Percentiles rank a stretch among this genome's conserved stretches.
These are phyloP conservation scores for Mycosphaerella sp. DNA, from an alignment of 2,329 filamentous ascomycete species.

Conservation along the genomic window DNA sequence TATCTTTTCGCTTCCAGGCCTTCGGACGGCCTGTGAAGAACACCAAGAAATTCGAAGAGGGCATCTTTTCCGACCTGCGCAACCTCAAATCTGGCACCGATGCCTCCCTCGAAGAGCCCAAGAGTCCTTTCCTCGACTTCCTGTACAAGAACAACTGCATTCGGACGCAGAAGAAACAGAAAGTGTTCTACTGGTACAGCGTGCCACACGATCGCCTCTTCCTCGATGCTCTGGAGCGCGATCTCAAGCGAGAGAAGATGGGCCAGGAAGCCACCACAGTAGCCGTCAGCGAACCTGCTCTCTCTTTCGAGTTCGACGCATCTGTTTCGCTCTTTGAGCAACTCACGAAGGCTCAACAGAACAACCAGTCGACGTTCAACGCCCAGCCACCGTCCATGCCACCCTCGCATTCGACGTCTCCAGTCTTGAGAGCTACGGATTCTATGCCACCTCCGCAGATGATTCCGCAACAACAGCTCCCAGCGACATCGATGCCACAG, in stretches of 20 bases:
- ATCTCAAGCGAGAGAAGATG: slow-evolving; percentile 99
- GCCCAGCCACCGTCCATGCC: slow-evolving; percentile 34
- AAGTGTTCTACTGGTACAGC: slow-evolving; percentile 99
- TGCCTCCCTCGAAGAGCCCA: slow-evolving; percentile 95
- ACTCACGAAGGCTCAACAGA: slow-evolving; percentile 98
- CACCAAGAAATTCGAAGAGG: slow-evolving; percentile 99
- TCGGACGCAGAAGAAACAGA: slow-evolving; percentile 99
- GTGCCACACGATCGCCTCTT: slow-evolving; percentile 97
- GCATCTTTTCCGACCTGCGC: slow-evolving; percentile 96
- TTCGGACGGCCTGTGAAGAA: slow-evolving; percentile 99
- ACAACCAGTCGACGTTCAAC: slow-evolving; percentile 88
- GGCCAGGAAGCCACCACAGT: slow-evolving; percentile 95
- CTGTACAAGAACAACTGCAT: slow-evolving; percentile 99
- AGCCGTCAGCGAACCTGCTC: slow-evolving; percentile 90
- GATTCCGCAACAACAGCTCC: slow-evolving; percentile 49
- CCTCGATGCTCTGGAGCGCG: slow-evolving; percentile 92
- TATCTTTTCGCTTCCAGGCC: slow-evolving; percentile 96
- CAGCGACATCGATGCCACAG: slow-evolving; percentile 29
- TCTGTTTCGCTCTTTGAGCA: slow-evolving; percentile 99
- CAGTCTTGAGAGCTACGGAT: slow-evolving; percentile 83
- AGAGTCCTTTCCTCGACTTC: slow-evolving; percentile 97
- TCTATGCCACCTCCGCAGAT: slow-evolving; percentile 89
- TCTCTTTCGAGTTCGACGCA: slow-evolving; percentile 98
- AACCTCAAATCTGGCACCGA: slow-evolving; percentile 98
- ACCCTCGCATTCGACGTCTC: slow-evolving; percentile 77